Base-by-base conservation (phyloP, 176 grass and related monocot species). In the Lolium perenne region DNA sequence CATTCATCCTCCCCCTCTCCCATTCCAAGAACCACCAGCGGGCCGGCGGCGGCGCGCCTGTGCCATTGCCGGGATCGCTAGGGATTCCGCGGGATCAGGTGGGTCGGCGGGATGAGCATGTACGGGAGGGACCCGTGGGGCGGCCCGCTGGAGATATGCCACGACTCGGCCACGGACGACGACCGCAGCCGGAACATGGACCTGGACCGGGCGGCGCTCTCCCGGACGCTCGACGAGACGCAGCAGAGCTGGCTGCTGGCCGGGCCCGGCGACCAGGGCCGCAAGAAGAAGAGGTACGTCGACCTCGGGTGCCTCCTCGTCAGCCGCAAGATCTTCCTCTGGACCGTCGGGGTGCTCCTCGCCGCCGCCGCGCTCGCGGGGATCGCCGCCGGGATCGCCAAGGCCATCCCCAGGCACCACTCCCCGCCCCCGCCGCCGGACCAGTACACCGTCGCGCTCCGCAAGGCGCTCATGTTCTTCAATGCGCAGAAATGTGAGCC, bases 201-300 rank as follows among this genome's bases (percentile, higher is more conserved):
- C 61, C 66, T 93, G 58, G 95, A 97, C 89, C 63, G 93, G 45
- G 95, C 76, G 55, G 93, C 95, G 78, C 57, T 95, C 49, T 95
- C 95, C 55, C 87, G 95, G 85, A 88, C 89, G 85, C 87, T 97
- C 10, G 93, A 97, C 70, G 93, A 97, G 89, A 97, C 95, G 77
- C 95, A 97, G 87, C 95, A 97, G 85, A 97, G 93, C 87, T 97
- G 95, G 95, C 91, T 97, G 45, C 91, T 97, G 6, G 93, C 95
- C 1, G 93, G 87, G 71, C 95, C 95, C 12, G 95, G 95, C 3
- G 93, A 97, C 85, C 89, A 83, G 87, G 93, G 72, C 22, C 90
- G 90, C 84, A 93, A 83, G 93, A 92, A 88, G 92, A 93, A 93
- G 91, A 87, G 72, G 89, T 95, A 97, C 85, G 89, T 97, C 56